Evolutionary conservation across 805 yeast species (phyloP).

Genomic region (Zygosaccharomyces kombuchaensis): DNA sequence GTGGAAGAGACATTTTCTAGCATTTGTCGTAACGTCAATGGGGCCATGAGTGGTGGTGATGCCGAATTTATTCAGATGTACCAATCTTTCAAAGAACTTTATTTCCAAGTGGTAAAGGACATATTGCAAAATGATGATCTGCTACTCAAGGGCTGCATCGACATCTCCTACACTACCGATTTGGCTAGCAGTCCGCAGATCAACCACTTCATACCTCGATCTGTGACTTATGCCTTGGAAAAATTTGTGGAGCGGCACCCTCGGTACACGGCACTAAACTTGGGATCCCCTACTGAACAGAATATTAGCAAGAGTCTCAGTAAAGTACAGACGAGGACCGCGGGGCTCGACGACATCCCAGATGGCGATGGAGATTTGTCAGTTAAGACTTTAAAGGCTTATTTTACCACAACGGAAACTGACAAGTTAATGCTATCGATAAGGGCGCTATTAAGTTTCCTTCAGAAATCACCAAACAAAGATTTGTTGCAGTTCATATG

Average conservation of each 20-base stretch:
- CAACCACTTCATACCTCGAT: conserved; percentile 24
- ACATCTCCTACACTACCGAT: conserved; percentile 29
- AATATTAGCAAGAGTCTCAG: conserved; percentile 27
- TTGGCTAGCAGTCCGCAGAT: conserved; percentile 30
- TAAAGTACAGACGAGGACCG: conserved; percentile 30
- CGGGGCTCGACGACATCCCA: conserved; percentile 24
- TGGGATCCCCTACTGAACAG: conserved; percentile 13
- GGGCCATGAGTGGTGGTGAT: conserved; percentile 63
- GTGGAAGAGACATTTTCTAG: conserved; percentile 44
- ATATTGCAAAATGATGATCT: conserved; percentile 29
- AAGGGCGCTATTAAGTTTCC: conserved; percentile 45
- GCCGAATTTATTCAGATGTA: conserved; percentile 49
- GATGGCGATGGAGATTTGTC: conserved; percentile 33
- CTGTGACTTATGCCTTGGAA: conserved; percentile 24
- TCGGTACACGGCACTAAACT: conserved; percentile 14
- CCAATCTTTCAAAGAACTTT: conserved; percentile 34
- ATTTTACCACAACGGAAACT: conserved; percentile 60
- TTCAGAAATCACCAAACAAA: conserved; percentile 35
- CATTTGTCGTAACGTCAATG: conserved; percentile 53
- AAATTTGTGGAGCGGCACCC: conserved; percentile 30
- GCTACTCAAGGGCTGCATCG: conserved; percentile 30
- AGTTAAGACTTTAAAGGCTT: conserved; percentile 45
- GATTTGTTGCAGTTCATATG: conserved; percentile 59
- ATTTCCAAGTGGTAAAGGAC: conserved; percentile 27
- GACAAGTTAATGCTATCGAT: conserved; percentile 59